Evolutionary conservation across 441 rosid genomes (phyloP).

Genomic region (Lepidium campestre): DNA sequence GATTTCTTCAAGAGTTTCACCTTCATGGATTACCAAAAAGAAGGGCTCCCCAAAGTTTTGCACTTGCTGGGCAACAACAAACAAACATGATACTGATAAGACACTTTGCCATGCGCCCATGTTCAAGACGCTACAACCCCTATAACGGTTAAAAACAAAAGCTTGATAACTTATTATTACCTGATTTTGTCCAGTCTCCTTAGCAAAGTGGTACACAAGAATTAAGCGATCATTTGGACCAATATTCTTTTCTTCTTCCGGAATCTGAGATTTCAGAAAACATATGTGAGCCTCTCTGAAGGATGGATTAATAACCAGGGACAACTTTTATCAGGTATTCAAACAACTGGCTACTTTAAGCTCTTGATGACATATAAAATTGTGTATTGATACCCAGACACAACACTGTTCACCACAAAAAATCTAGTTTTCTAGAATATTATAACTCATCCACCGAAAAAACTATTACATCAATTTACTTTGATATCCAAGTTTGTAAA

Average conservation of each 20-base stretch:
- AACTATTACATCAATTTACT: not conserved
- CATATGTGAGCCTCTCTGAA: not conserved
- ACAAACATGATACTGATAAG: conserved; percentile 3
- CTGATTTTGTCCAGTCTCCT: conserved; percentile 67
- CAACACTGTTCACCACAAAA: not conserved
- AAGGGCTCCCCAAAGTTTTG: conserved; percentile 77
- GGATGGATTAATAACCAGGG: not conserved
- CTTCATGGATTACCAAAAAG: conserved; percentile 60
- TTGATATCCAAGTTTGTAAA: not conserved
- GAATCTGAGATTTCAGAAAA: conserved; percentile 38
- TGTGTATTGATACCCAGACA: not conserved
- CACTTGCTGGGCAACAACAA: conserved; percentile 37
- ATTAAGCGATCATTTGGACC: conserved; percentile 68
- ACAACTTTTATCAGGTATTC: not conserved
- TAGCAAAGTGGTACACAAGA: conserved; percentile 64
- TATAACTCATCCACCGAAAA: not conserved
- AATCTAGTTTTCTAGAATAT: not conserved
- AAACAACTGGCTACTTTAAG: conserved; percentile 1
- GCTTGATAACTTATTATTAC: conserved; percentile 18
- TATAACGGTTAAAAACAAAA: not conserved
- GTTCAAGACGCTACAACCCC: not conserved
- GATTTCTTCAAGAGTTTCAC: conserved; percentile 55
- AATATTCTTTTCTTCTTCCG: conserved; percentile 72
- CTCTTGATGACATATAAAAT: not conserved
- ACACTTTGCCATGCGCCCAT: not conserved